A percentile compares a stretch with the other conserved stretches of the same genome.
Conservation (phyloP, 352 stramenopile species). For the Salisapilia sapeloensis region DNA sequence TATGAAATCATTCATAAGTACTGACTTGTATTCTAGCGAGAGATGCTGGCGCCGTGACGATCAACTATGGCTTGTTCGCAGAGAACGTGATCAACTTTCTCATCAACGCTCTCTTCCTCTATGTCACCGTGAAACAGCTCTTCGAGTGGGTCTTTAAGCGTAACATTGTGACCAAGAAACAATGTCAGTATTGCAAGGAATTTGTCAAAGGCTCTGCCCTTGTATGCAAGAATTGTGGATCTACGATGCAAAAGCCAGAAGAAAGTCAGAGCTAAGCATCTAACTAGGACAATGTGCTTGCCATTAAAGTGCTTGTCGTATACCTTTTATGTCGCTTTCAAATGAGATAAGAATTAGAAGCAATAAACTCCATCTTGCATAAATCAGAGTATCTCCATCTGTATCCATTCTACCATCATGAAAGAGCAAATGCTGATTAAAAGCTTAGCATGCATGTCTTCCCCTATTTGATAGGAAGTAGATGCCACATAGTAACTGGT, state of each 20-base stretch:
- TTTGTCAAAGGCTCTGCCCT: slow-evolving; percentile 37
- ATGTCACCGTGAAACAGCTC: slow-evolving; percentile 54
- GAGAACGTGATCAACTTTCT: slow-evolving; percentile 64
- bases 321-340: too few relatives aligned
- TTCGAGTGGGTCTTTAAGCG: slow-evolving; percentile 44
- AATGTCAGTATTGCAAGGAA: slow-evolving; percentile 50
- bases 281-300: too few relatives aligned
- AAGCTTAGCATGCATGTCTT: too few relatives aligned
- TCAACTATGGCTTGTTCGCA: slow-evolving; percentile 51
- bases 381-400: too few relatives aligned
- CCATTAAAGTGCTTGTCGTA: too few relatives aligned
- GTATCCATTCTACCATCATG: too few relatives aligned
- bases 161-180: slow-evolving; percentile 39
- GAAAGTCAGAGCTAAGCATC: too few relatives aligned
- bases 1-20: not conserved
- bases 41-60: slow-evolving; percentile 31
- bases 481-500: too few relatives aligned
- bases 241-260: slow-evolving; percentile 4
- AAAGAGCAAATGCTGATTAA: too few relatives aligned
- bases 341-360: too few relatives aligned
- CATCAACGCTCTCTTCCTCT: slow-evolving; percentile 55
- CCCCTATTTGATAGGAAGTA: too few relatives aligned
- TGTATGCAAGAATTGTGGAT: slow-evolving; percentile 19
- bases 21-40: slow-evolving; percentile 12
- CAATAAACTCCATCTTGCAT: too few relatives aligned